These are phyloP conservation scores for Boletellus ananas DNA, from an alignment of 768 basidiomycete genomes.

Conservation along the genomic window DNA sequence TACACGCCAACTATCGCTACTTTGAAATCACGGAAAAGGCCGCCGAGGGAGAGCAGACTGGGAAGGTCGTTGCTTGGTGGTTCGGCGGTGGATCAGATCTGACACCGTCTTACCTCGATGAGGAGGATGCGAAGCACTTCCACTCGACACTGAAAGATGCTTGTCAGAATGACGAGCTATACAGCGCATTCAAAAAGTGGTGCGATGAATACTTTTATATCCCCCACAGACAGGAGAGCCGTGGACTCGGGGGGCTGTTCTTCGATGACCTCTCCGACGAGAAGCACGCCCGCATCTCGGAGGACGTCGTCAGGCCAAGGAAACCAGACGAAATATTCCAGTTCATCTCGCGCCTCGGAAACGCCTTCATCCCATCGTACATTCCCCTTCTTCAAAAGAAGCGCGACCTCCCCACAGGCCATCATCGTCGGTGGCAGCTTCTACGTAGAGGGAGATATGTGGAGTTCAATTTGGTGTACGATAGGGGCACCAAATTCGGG, in stretches of 20 bases:
- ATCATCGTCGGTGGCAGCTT: conserved; percentile 88
- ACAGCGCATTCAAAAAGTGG: conserved; percentile 86
- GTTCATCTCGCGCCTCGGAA: conserved; percentile 67
- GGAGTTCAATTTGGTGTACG: conserved; percentile 88
- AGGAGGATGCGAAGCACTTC: conserved; percentile 84
- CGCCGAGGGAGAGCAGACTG: conserved; percentile 33
- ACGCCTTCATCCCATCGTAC: conserved; percentile 87
- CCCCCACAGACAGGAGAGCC: conserved; percentile 77
- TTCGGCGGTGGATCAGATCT: conserved; percentile 96
- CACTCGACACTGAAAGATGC: conserved; percentile 73
- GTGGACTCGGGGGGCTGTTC: conserved; percentile 94
- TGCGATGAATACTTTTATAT: conserved; percentile 98
- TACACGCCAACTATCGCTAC: conserved; percentile 96
- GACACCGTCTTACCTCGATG: conserved; percentile 89
- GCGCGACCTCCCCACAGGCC: conserved; percentile 55
- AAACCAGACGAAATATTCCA: conserved; percentile 70
- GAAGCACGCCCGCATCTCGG: conserved; percentile 57
- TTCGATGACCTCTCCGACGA: conserved; percentile 86
- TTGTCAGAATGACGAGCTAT: conserved; percentile 70
- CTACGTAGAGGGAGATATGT: conserved; percentile 89
- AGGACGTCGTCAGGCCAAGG: conserved; percentile 45
- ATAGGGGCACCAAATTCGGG: conserved; percentile 86
- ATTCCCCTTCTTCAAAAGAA: conserved; percentile 75
- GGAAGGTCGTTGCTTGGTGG: conserved; percentile 87
- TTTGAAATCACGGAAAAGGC: conserved; percentile 79